Evolutionary conservation across 306 rosid genomes (phyloP), one percentile per base, ranked within the genome.

Genomic region (Lupinus albus): DNA sequence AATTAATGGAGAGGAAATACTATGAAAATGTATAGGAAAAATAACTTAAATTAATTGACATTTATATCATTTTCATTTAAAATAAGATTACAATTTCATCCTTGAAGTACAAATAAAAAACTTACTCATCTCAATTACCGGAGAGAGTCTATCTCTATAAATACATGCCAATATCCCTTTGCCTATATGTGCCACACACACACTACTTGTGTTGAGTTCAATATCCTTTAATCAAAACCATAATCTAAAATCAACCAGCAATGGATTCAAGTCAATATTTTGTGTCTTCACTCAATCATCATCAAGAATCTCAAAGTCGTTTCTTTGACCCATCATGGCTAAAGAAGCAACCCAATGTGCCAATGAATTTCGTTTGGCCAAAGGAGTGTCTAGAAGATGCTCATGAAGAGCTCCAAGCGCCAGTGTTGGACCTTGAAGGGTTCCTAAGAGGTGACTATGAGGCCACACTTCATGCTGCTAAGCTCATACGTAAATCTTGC

Each of bases 341-440:
- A 7, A 75, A 76, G 63, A 70, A 55, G n/a, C 83, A 87, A 45
- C 35, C 75, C 18, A 57, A 48, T 3, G 70, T 82, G 10, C 86
- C 88, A 28, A 25, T 38, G n/a, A 79, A 59, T 16, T 88, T 82
- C 71, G 20, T 82, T 32, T 84, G 96, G 92, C 92, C 92, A 1
- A 71, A 80, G 32, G 81, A 49, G 47, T 77, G 69, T 54, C 15
- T 78, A 8, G 83, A 66, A 1, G 49, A 67, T 1, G 86, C 89
- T 2, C 20, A 57, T 1, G 73, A 78, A 13, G 87, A 78, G 74
- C 78, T 89, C 8, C 61, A 49, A n/a, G 83, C 65, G n/a, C 84
- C 92, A 2, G 5, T 72, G 10, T 81, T 89, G 2, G 92, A 89
- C 64, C 89, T 86, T 4, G 75, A 54, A 0, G 87, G 92, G 5